These are phyloP conservation scores for Tribonema minus DNA, from an alignment of 108 stramenopile genomes.

Conservation along the genomic window DNA sequence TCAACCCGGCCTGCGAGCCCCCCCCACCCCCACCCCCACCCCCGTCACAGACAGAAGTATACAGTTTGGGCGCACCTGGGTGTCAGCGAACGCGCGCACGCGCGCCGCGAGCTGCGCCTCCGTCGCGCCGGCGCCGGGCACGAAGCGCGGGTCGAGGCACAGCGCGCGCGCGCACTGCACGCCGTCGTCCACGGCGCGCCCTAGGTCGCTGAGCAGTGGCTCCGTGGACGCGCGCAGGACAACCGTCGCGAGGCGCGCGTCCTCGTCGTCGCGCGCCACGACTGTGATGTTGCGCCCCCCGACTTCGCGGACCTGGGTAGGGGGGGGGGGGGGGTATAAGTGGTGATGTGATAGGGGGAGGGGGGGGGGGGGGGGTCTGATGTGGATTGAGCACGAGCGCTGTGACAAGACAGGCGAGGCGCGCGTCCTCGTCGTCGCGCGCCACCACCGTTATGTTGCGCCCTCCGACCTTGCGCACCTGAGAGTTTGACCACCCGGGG, in stretches of 20 bases:
- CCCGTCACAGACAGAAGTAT: constrained; percentile 6
- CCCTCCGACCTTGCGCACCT: constrained; percentile 81
- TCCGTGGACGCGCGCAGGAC: constrained; percentile 87
- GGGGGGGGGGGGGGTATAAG: too few species aligned
- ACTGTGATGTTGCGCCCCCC: constrained; percentile 85
- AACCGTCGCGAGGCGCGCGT: constrained; percentile 81
- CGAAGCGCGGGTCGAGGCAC: constrained; percentile 79
- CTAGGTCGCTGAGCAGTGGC: constrained; percentile 86
- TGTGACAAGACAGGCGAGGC: too few species aligned
- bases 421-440: constrained; percentile 69
- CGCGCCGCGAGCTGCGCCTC: constrained; percentile 84
- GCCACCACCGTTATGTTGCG: constrained; percentile 82
- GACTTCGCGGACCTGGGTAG: constrained; percentile 68
- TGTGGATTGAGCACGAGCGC: too few species aligned
- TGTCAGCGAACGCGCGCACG: constrained; percentile 73
- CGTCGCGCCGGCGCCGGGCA: constrained; percentile 88
- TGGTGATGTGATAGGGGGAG: too few species aligned
- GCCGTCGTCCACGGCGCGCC: constrained; percentile 93
- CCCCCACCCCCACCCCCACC: constrained; percentile 25
- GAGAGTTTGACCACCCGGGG: too few species aligned
- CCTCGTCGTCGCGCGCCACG: constrained; percentile 72
- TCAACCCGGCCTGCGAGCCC: not conserved
- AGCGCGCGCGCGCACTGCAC: constrained; percentile 78
- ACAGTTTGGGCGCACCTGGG: constrained; percentile 1
- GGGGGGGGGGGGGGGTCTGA: too few species aligned